Percentiles rank a stretch among this genome's conserved stretches.
Evolutionary conservation across 192 early-diverging fungal species (phyloP).

Genomic region (Entophlyctis helioformis): DNA sequence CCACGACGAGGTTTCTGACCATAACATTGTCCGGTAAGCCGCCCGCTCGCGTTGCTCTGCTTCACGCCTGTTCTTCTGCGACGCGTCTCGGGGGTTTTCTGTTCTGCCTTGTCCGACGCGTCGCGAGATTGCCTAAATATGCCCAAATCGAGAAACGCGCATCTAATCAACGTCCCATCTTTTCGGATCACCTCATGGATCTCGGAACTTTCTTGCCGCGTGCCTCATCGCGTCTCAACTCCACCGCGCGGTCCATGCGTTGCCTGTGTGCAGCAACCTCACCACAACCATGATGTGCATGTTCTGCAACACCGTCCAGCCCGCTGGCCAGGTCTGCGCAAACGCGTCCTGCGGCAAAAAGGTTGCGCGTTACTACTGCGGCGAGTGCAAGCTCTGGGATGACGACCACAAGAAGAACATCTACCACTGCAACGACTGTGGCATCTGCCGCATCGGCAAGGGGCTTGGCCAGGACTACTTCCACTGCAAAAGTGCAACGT

Average conservation of each 20-base stretch:
- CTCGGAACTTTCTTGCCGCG: no score
- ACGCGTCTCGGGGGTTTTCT: no score
- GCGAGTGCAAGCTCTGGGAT: constrained; percentile 84
- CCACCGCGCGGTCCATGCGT: no score
- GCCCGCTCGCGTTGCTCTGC: neutral
- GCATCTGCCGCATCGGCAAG: constrained; percentile 81
- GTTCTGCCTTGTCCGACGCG: no score
- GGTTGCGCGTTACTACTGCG: constrained; percentile 77
- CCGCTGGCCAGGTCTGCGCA: constrained; percentile 59
- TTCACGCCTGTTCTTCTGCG: neutral
- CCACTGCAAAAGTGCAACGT: constrained; percentile 89
- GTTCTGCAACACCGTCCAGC: constrained; percentile 73
- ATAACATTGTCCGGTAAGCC: constrained; percentile 56
- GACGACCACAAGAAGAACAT: constrained; percentile 69
- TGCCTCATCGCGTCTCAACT: no score
- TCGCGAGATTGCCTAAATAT: no score
- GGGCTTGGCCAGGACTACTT: constrained; percentile 71
- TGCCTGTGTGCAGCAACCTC: constrained; percentile 41
- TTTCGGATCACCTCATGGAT: no score
- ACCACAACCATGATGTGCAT: constrained; percentile 86
- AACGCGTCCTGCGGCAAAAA: constrained; percentile 41
- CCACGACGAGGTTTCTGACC: constrained; percentile 55
- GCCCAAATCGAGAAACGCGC: no score
- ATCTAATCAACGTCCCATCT: neutral
- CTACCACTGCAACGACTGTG: constrained; percentile 89